Evolutionary conservation across 495 filamentous ascomycete genomes (phyloP), one percentile per base, ranked within the genome.

Genomic region (Cudoniella acicularis): DNA sequence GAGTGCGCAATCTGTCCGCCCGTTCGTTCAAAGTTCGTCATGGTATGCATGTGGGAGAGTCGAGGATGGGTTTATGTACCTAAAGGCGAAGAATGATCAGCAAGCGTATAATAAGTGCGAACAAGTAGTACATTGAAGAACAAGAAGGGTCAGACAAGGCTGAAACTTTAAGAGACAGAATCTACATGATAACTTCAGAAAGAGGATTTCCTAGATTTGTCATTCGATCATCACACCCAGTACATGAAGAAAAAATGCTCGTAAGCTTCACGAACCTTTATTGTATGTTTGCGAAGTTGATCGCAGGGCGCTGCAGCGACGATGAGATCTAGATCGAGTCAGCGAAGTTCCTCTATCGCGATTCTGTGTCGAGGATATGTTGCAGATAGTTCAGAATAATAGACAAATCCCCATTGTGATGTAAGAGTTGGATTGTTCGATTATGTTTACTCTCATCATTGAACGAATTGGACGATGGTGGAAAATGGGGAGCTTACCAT

Each of bases 1-100:
- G 81, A 83, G 81, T 84, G 88, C 84, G 79, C 82, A 80, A 75
- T 96, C 86, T 95, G 92, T 92, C 92, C 92, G 92, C 92, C 92
- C 90, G 91, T 92, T 92, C 90, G 90, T 94, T 95, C 88, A 91
- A 90, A 70, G 85, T 86, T 96, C 91, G 84, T 94, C 86, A 92
- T 90, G 78, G 77, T 65, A 73, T 64, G 62, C 60, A 56, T 50
- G 22, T 22, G 50, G 56, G 52, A 41, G 22, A 62, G 57, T 27
- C 1, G 47, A 22, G 58, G 49, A 56, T 49, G 60, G 57, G 60
- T 68, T 53, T 74, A 74, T 82, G 75, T 91, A 86, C 79, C 79
- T 84, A 47, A 10, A 59, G 17, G 10, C 13, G 20, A 49, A n/a
- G 0, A 17, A 45, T 21, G 27, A 70, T 79, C 73, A 80, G 72